A percentile compares a stretch with the other conserved stretches of the same genome.
Conservation (phyloP, 78 protist genomes). For the Acrasis kona region DNA sequence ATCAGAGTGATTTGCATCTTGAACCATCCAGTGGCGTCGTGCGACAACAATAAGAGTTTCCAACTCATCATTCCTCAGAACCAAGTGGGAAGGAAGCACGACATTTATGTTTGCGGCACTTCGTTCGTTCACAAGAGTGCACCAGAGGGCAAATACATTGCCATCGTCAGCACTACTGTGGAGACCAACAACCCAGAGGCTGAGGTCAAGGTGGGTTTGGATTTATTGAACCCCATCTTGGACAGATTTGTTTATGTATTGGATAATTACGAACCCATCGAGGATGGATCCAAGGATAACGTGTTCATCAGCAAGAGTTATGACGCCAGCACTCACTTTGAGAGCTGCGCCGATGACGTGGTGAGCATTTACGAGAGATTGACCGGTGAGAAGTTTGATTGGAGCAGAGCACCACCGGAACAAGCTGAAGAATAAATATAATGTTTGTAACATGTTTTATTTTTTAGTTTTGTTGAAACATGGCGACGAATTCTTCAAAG, state of each 20-base stretch:
- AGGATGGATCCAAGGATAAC: conserved; percentile 54
- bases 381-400: conserved; percentile 14
- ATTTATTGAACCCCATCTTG: neutral
- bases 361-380: conserved; percentile 30
- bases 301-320: conserved; percentile 60
- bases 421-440: neutral
- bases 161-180: conserved; percentile 77
- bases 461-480: too few species aligned
- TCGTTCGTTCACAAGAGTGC: conserved; percentile 76
- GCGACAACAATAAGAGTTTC: conserved; percentile 50
- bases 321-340: conserved; percentile 87
- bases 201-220: conserved; percentile 79
- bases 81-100: conserved; percentile 67
- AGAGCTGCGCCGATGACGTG: conserved; percentile 56
- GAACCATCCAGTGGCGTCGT: conserved; percentile 71
- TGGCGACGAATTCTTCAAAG: conserved; percentile 94
- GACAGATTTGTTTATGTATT: conserved; percentile 39
- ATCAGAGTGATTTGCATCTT: conserved; percentile 92
- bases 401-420: neutral
- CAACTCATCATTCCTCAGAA: conserved; percentile 92
- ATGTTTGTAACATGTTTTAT: too few species aligned
- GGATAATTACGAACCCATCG: conserved; percentile 55
- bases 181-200: conserved; percentile 80
- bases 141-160: conserved; percentile 85
- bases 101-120: conserved; percentile 81